Evolutionary conservation across 169 alveolate species (phyloP), one percentile per base, ranked within the genome.

Genomic region (Toxoplasma gondii): DNA sequence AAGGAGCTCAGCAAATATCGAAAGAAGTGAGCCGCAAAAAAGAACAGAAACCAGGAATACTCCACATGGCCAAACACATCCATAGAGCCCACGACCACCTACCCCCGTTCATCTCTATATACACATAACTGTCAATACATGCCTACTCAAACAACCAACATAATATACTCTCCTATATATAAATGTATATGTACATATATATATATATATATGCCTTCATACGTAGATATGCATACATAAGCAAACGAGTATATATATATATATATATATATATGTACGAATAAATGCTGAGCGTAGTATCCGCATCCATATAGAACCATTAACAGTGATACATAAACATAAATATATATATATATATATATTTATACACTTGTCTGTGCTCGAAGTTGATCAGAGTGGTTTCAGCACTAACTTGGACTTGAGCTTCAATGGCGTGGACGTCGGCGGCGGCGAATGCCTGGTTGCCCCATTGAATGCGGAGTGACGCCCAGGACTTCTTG

Each of bases 401-500:
- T 49, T 12, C 22, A 12, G 58, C 58, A 7, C 29, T 43, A 2
- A 58, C 92, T 80, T 92, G 92, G 4, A 69, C 87, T 41, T 91
- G 86, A 31, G 36, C 41, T 38, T 70, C 88, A 1, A 93, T 31
- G 1, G 44, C n/a, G 22, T 39, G 31, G 58, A 78, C 54, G 27
- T 83, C 91, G n/a, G 81, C 69, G n/a, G 53, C 38, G 38, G 80
- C 81, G 83, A 88, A 88, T 0, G 36, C 34, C 54, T 64, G 44
- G 22, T 81, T 39, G n/a, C 88, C 92, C 45, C 41, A 53, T 1
- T 44, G 19, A 0, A 38, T 9, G 34, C 9, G 34, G 82, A 83
- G 92, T 83, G 90, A 88, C 80, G 43, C 87, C 96, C 95, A 96
- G 9, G 81, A 80, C 36, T 88, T 83, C 34, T 88, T 74, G 34